Base-by-base conservation (phyloP, 2,329 filamentous ascomycete genomes). In the Claviceps sp. region DNA sequence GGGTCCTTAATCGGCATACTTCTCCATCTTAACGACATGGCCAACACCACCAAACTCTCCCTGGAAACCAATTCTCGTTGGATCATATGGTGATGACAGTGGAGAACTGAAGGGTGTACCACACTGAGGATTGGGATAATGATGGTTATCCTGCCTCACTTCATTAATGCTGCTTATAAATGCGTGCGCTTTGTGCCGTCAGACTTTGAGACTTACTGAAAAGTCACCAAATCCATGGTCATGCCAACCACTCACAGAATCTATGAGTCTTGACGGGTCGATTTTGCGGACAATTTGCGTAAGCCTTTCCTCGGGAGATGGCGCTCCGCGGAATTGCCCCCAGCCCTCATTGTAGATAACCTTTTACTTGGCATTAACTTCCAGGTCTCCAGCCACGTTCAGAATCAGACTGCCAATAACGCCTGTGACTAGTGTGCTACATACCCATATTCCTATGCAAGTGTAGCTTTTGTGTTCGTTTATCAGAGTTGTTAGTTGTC, bases 341-440 rank as follows among this genome's bases (percentile, higher is more conserved):
- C 83, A 87, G 44, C 81, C 82, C 62, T 87, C 83, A 60, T 87
- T 86, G 64, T 85, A 87, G 58, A 87, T 80, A 16, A 84, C 69
- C 76, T 74, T 46, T 26, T 11, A 22, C 6, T 14, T 7, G 19
- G 42, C 5, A n/a, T 50, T 30, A 50, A 41, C 39, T 13, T 13
- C 8, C 17, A 8, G 4, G 14, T 24, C 22, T 47, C n/a, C 17
- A 37, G 8, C 22, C 8, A 24, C 24, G 17, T 48, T 10, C 7
- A 30, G 8, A 10, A 30, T 8, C 17, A 5, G 4, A 14, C n/a
- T 38, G 37, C n/a, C 17, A 37, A 24, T 14, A 4, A 24, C n/a
- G 13, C 40, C 4, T 8, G 4, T 6, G 19, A 24, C 30, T 5
- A 6, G 5, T 8, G 22, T 17, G 24, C 11, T 16, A 39, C 68